A percentile compares a stretch with the other conserved stretches of the same genome.
phyloP scores from a whole-genome alignment of 2,329 filamentous ascomycete species.

The Trichoderma guizhouense region DNA sequence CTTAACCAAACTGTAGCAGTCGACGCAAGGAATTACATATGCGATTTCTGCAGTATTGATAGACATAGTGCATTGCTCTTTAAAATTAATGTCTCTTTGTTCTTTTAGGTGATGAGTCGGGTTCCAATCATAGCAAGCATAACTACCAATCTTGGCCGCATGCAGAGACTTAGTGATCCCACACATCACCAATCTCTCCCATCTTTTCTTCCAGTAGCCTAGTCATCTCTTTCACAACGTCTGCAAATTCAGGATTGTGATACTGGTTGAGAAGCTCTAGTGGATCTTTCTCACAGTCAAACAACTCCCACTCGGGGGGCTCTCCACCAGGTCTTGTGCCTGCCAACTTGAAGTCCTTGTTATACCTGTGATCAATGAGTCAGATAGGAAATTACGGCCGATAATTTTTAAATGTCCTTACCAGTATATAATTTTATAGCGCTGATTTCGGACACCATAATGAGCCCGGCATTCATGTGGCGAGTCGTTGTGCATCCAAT shows the following conservation, averaged over 20 bases:
- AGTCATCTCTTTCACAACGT: background rate
- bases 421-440: background rate
- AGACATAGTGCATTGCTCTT: background rate
- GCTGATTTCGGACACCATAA: background rate
- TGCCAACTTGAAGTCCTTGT: background rate
- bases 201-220: background rate
- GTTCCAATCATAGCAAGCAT: background rate
- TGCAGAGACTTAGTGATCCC: background rate
- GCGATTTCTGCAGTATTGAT: background rate
- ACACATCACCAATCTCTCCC: background rate
- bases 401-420: background rate
- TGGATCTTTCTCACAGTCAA: background rate
- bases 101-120: background rate
- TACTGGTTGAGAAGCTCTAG: background rate
- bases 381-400: background rate
- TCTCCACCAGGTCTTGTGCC: background rate
- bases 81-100: background rate
- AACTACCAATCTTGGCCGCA: background rate
- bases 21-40: background rate
- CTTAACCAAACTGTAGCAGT: background rate
- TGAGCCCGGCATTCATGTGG: background rate
- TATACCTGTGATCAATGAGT: background rate
- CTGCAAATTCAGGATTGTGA: background rate
- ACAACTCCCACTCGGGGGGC: background rate
- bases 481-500: background rate